Percentiles rank a stretch among this genome's conserved stretches.
These are phyloP conservation scores for Acanthochlamys bracteata DNA, from an alignment of 106 monocot genomes.

Conservation along the genomic window DNA sequence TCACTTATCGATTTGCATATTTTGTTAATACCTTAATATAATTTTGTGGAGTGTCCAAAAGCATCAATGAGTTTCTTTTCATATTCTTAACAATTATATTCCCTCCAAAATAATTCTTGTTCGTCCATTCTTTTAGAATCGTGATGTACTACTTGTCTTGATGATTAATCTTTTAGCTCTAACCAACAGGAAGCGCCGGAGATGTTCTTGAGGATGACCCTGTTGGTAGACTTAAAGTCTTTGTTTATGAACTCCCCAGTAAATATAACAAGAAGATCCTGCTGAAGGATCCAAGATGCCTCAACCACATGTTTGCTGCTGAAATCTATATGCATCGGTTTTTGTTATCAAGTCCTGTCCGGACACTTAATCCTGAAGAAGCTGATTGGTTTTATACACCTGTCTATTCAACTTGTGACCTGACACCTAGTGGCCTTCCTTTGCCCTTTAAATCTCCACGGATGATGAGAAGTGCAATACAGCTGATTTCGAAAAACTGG, in stretches of 20 bases:
- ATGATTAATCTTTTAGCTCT: neutral
- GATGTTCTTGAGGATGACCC: constrained; percentile 81
- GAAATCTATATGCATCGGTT: constrained; percentile 94
- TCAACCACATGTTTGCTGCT: constrained; percentile 90
- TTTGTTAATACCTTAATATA: no score
- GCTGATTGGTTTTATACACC: constrained; percentile 85
- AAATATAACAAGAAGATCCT: constrained; percentile 92
- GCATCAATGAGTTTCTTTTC: no score
- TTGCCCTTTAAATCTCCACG: constrained; percentile 76
- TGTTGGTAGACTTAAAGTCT: constrained; percentile 73
- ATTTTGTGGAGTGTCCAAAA: no score
- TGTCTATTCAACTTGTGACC: constrained; percentile 76
- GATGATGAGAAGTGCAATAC: constrained; percentile 80
- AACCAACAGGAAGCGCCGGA: constrained; percentile 52
- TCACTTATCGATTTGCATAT: no score
- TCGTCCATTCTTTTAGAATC: neutral
- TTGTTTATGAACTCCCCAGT: constrained; percentile 74
- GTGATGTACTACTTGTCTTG: neutral
- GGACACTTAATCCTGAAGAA: constrained; percentile 77
- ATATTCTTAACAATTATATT: no score
- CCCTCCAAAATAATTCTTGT: no score
- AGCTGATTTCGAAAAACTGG: constrained; percentile 64
- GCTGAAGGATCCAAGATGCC: constrained; percentile 74
- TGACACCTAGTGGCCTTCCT: constrained; percentile 64
- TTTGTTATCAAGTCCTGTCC: constrained; percentile 67